phyloP scores from a whole-genome alignment of 2,329 filamentous ascomycete genomes.

The Monosporascus sp. region DNA sequence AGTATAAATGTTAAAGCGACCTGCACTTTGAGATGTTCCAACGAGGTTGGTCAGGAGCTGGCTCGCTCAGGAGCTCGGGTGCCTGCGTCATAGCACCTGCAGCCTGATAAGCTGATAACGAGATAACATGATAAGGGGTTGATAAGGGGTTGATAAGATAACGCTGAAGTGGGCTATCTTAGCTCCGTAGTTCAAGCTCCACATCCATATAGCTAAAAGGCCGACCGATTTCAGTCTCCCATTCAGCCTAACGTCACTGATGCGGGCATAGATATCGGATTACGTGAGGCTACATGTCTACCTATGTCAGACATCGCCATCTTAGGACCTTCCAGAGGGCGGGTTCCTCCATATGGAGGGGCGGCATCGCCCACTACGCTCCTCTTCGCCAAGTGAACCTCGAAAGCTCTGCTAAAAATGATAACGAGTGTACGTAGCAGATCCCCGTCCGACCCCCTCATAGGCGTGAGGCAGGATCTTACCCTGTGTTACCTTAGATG shows the following conservation, averaged over 20 bases:
- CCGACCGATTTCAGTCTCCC: neutral
- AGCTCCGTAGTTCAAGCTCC: neutral
- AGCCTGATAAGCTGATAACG: too few relatives aligned
- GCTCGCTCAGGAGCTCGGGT: too few relatives aligned
- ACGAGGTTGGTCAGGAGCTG: too few relatives aligned
- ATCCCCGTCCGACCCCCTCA: neutral
- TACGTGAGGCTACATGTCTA: constrained; percentile 27
- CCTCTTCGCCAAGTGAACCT: constrained; percentile 5
- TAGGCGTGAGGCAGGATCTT: too few relatives aligned
- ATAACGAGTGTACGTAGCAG: neutral
- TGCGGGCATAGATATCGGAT: neutral
- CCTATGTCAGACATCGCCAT: constrained; percentile 25
- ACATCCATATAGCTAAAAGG: neutral
- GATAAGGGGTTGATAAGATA: too few relatives aligned
- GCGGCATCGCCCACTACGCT: constrained; percentile 7
- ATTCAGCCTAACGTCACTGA: too few relatives aligned
- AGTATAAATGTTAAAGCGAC: too few relatives aligned
- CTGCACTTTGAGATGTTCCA: too few relatives aligned
- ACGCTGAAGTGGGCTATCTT: neutral
- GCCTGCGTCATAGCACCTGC: too few relatives aligned
- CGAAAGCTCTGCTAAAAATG: neutral
- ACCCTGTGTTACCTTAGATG: too few relatives aligned
- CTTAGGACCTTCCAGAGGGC: constrained; percentile 22
- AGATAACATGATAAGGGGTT: too few relatives aligned
- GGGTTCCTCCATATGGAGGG: constrained; percentile 19